phyloP scores from a whole-genome alignment of 495 filamentous ascomycete species.

The Hypomontagnella monticulosa region DNA sequence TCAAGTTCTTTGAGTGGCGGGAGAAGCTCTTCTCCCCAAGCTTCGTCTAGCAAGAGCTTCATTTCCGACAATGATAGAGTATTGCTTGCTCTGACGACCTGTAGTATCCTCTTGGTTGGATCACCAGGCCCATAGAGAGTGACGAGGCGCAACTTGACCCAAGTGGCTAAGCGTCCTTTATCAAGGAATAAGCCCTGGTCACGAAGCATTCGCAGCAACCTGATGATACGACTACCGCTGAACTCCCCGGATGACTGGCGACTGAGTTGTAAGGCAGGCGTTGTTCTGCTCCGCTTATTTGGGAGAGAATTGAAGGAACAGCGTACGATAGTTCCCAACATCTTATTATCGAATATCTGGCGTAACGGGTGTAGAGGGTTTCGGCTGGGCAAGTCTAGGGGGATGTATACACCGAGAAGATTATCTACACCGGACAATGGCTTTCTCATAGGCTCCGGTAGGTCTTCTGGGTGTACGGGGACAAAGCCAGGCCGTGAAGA shows the following conservation, averaged over 20 bases:
- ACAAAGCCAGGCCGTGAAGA: constrained; percentile 35
- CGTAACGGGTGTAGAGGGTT: constrained; percentile 44
- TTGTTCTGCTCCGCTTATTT: neutral
- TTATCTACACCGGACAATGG: constrained; percentile 34
- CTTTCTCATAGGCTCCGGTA: constrained; percentile 43
- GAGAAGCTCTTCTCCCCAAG: constrained; percentile 49
- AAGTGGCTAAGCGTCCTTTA: constrained; percentile 3
- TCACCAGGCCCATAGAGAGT: constrained; percentile 42
- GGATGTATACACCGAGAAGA: constrained; percentile 42
- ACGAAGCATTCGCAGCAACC: constrained; percentile 38
- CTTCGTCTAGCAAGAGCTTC: constrained; percentile 43
- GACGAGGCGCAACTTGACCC: constrained; percentile 37
- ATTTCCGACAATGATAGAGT: constrained; percentile 37
- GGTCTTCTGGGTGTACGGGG: constrained; percentile 44
- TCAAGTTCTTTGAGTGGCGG: constrained; percentile 33
- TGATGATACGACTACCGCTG: constrained; percentile 38
- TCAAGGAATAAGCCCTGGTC: constrained; percentile 38
- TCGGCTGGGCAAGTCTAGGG: constrained; percentile 35
- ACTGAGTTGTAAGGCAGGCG: neutral
- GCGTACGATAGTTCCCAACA: constrained; percentile 43
- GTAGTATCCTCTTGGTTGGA: constrained; percentile 16
- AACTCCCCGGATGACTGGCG: constrained; percentile 19
- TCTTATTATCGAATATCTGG: constrained; percentile 43
- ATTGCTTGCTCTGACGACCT: constrained; percentile 33
- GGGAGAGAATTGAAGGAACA: constrained; percentile 37